Evolutionary conservation across 768 basidiomycete species (phyloP), one percentile per base, ranked within the genome.

Genomic region (Rhizopogon sp.): DNA sequence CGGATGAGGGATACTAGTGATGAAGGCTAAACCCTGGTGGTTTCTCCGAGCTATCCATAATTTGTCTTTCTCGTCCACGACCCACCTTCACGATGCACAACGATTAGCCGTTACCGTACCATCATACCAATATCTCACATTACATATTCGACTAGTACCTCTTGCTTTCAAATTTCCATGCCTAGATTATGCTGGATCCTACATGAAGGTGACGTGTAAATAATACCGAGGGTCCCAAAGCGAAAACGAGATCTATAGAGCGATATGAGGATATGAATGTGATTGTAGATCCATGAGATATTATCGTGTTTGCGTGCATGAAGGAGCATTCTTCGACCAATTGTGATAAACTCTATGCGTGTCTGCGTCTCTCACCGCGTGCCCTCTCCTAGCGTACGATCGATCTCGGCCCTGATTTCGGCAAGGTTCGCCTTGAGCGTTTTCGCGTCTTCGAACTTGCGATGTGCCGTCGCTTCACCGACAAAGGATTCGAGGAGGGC

Each of bases 391-490:
- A 87, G 45, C 57, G 94, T 76, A 64, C 79, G 82, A 58, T 85
- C 84, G 50, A 98, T 94, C 75, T 96, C 95, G 11, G 65, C 76
- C 59, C 87, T 77, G 54, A 99, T 91, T 73, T 98, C 96, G 44
- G 74, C 76, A 50, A 98, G 69, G 67, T 88, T 95, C 33, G 72
- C 67, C 66, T 90, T 86, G 58, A 99, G 74, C 3, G 88, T 88
- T 69, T 88, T 88, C 13, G 88, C 89, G 65, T 99, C 97, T 70
- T 98, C 96, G 59, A 98, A 98, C 72, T 98, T 98, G 42, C 96
- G 78, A 61, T 88, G 87, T 2, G 84, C 80, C 69, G 86, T 88
- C 6, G 96, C 96, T 67, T 98, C 93, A 60, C 89, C 86, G 7
- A 98, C 83, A 64, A 94, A 98, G 2, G 84, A 79, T 70, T 95